A percentile compares a stretch with the other conserved stretches of the same genome.
Evolutionary conservation across 345 rosid species (phyloP).

Genomic region (Eucalyptus erythrocorys): DNA sequence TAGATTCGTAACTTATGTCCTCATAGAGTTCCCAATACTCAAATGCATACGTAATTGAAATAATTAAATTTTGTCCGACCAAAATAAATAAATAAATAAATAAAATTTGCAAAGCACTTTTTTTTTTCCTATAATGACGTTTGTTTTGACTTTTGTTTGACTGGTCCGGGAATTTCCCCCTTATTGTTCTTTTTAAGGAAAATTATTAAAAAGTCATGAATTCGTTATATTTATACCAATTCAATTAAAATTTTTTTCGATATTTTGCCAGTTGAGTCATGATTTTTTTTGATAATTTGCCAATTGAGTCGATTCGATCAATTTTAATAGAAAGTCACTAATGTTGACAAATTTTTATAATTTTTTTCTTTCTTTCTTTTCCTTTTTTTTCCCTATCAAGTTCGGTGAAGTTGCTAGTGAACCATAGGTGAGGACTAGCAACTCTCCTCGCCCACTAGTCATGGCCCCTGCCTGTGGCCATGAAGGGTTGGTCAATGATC

Average conservation of each 20-base stretch:
- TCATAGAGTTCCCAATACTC: neutral
- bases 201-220: too few relatives aligned
- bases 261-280: neutral
- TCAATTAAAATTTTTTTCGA: too few relatives aligned
- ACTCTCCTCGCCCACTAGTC: too few relatives aligned
- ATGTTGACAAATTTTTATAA: too few relatives aligned
- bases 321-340: too few relatives aligned
- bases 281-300: neutral
- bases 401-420: accelerated
- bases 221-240: too few relatives aligned
- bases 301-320: neutral
- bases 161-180: accelerated
- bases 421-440: neutral
- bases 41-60: neutral
- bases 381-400: too few relatives aligned
- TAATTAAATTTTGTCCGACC: neutral
- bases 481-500: neutral
- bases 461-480: too few relatives aligned
- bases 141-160: neutral
- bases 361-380: too few relatives aligned
- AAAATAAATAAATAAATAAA: neutral
- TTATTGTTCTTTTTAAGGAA: too few relatives aligned
- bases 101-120: too few relatives aligned
- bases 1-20: neutral
- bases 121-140: neutral